Conservation (phyloP, 1,284 basidiomycete genomes). For the Sutorius eximius region DNA sequence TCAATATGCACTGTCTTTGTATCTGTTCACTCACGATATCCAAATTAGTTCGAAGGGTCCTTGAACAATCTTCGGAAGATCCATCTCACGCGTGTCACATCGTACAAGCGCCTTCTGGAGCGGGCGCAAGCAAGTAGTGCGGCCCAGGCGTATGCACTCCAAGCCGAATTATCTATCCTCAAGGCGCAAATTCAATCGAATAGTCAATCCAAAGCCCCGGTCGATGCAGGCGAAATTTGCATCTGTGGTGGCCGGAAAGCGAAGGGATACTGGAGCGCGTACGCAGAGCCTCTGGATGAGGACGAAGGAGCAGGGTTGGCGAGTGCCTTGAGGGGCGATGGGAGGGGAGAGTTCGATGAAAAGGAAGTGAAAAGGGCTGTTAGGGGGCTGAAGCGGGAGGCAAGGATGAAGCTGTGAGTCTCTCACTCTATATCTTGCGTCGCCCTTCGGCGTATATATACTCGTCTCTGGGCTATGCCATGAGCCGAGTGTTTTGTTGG, state of each 20-base stretch:
- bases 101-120: conserved; percentile 73
- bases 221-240: conserved; percentile 42
- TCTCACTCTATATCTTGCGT: conserved; percentile 1
- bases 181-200: conserved; percentile 18
- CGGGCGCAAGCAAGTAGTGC: conserved; percentile 73
- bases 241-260: conserved; percentile 58
- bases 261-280: conserved; percentile 65
- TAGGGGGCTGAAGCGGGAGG: conserved; percentile 59
- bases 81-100: conserved; percentile 64
- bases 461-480: background rate
- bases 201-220: conserved; percentile 4
- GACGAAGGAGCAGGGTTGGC: conserved; percentile 31
- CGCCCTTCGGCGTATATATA: background rate
- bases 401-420: conserved; percentile 71
- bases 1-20: background rate
- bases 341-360: conserved; percentile 56
- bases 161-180: conserved; percentile 64
- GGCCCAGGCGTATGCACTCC: conserved; percentile 75
- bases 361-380: conserved; percentile 64
- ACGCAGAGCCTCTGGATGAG: conserved; percentile 43
- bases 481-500: background rate
- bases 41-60: conserved; percentile 54
- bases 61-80: conserved; percentile 55
- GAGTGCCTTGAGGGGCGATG: conserved; percentile 28
- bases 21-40: conserved; percentile 7